Conservation (phyloP, 495 filamentous ascomycete genomes). For the Xylaria bambusicola region DNA sequence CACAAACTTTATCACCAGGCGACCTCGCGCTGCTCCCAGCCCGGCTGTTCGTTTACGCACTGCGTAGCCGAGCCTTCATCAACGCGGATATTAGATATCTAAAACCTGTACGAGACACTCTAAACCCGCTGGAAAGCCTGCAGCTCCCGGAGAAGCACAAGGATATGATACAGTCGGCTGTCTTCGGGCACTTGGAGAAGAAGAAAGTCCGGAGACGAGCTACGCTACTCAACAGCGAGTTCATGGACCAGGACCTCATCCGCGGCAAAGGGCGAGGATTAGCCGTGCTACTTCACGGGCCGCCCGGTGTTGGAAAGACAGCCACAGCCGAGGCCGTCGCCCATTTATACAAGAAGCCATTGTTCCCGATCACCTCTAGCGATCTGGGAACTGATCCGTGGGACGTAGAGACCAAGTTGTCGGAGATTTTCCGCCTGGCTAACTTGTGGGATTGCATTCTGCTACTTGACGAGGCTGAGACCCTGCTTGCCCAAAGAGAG, state of each 20-base stretch:
- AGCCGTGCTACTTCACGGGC: conserved; percentile 54
- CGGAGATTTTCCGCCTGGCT: conserved; percentile 52
- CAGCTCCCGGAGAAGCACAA: conserved; percentile 56
- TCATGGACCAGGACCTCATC: conserved; percentile 61
- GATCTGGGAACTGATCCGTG: conserved; percentile 53
- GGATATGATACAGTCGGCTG: conserved; percentile 53
- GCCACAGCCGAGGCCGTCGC: conserved; percentile 58
- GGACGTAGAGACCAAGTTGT: conserved; percentile 40
- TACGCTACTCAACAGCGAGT: conserved; percentile 52
- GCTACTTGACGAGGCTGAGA: conserved; percentile 56
- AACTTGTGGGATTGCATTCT: conserved; percentile 60
- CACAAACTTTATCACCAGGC: conserved; percentile 31
- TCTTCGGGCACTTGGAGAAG: conserved; percentile 46
- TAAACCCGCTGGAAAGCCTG: conserved; percentile 53
- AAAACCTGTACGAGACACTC: conserved; percentile 48
- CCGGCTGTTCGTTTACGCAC: conserved; percentile 41
- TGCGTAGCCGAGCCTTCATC: conserved; percentile 42
- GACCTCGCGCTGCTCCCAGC: conserved; percentile 41
- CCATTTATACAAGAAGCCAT: conserved; percentile 48
- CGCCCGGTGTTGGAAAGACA: conserved; percentile 64
- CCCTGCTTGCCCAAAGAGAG: conserved; percentile 50
- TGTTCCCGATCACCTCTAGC: conserved; percentile 57
- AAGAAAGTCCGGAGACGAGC: conserved; percentile 46
- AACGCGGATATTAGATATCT: conserved; percentile 35
- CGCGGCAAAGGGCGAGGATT: conserved; percentile 59